These are phyloP conservation scores for Colletotrichum tabaci DNA, from an alignment of 2,329 filamentous ascomycete species.

Conservation along the genomic window DNA sequence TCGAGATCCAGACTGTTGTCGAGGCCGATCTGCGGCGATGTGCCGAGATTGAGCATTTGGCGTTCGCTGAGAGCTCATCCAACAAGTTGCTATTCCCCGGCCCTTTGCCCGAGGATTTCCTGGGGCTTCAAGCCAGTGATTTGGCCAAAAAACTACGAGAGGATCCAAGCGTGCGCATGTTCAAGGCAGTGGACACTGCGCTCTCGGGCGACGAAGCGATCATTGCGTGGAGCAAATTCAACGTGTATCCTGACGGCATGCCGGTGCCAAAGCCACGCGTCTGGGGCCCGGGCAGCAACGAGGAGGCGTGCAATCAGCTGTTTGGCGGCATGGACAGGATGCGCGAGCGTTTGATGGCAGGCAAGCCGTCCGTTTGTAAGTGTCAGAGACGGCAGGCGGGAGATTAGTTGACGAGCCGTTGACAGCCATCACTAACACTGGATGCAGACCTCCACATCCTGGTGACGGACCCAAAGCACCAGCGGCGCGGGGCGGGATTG, in stretches of 20 bases:
- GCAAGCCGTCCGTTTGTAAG: slow-evolving; percentile 55
- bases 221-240: slow-evolving; percentile 56
- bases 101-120: slow-evolving; percentile 46
- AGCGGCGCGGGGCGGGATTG: slow-evolving; percentile 53
- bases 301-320: slow-evolving; percentile 52
- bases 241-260: slow-evolving; percentile 49
- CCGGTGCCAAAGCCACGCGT: slow-evolving; percentile 45
- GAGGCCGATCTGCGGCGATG: slow-evolving; percentile 35
- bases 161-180: slow-evolving; percentile 33
- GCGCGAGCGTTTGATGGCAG: slow-evolving; percentile 50
- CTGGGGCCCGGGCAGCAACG: slow-evolving; percentile 50
- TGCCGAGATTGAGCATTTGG: slow-evolving; percentile 36
- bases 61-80: slow-evolving; percentile 26
- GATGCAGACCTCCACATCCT: slow-evolving; percentile 54
- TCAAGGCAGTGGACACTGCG: slow-evolving; percentile 42
- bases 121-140: slow-evolving; percentile 45
- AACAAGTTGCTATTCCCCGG: slow-evolving; percentile 48
- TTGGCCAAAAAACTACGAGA: slow-evolving; percentile 43
- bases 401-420: not conserved
- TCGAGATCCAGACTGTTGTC: slow-evolving; percentile 38
- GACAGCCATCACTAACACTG: slow-evolving; percentile 20
- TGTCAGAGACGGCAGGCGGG: slow-evolving; percentile 13
- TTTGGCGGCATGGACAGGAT: slow-evolving; percentile 50
- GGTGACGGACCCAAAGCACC: slow-evolving; percentile 56
- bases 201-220: slow-evolving; percentile 46